Evolutionary conservation across 163 green algal genomes (phyloP), one percentile per base, ranked within the genome.

Genomic region (Scenedesmus sp.): DNA sequence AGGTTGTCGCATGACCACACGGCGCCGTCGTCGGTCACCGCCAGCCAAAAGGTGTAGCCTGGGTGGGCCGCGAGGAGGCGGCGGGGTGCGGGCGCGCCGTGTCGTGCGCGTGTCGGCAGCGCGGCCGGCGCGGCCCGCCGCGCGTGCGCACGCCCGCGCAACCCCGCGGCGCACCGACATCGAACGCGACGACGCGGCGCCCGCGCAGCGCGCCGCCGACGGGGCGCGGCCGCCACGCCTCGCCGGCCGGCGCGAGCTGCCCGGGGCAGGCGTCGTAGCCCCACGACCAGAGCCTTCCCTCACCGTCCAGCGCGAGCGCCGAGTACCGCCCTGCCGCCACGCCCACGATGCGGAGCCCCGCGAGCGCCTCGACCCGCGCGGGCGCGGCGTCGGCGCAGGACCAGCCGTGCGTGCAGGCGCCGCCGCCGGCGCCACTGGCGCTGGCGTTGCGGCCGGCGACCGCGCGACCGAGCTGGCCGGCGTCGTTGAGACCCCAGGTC

Each of bases 401-500:
- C 54, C 70, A 78, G 56, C 67, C 67, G 63, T 42, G 9, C 22
- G 33, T 65, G 51, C 67, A 65, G 58, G 29, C 62, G 31, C 71
- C 28, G 36, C 48, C n/a, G 36, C 39, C 63, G 50, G 14, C 62
- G 63, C 15, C 18, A 42, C 39, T 71, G 31, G 4, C 42, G 26
- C 42, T 22, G 28, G 42, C 31, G 29, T 4, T 4, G 17, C 9
- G 31, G 11, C 0, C 31, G 4, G 34, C 1, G 36, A 39, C 67
- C 76, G 18, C 26, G 1, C 88, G 60, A 13, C 88, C 88, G 60
- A 92, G 86, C 77, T 92, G 88, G 10, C 88, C 88, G 75, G 77
- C 89, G 70, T 92, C 88, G 67, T 91, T 92, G 31, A 92, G 66
- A 6, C 88, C 88, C 86, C 84, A 91, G 7, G 58, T 86, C 47